Evolutionary conservation across 1,284 basidiomycete species (phyloP).

Genomic region (Trichosporon sp.): DNA sequence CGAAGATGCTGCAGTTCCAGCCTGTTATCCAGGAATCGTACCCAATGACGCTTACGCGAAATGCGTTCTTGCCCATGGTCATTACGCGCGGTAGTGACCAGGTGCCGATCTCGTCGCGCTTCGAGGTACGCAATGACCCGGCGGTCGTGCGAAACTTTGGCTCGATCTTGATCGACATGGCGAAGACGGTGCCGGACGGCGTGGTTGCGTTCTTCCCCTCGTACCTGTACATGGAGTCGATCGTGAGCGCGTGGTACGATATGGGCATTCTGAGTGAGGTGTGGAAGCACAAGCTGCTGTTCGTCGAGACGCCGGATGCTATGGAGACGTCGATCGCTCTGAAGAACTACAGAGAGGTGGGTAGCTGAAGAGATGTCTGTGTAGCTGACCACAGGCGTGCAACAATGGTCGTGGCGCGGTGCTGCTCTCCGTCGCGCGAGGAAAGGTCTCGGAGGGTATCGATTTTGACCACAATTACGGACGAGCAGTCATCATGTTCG

Average conservation of each 20-base stretch:
- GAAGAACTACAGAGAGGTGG: constrained; percentile 89
- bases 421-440: constrained; percentile 91
- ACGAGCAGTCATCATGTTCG: constrained; percentile 99
- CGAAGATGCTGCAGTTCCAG: constrained; percentile 98
- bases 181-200: constrained; percentile 97
- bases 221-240: constrained; percentile 99
- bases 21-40: constrained; percentile 97
- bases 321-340: constrained; percentile 97
- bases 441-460: constrained; percentile 99
- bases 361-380: constrained; percentile 26
- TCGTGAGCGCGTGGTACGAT: constrained; percentile 99
- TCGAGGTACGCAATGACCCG: constrained; percentile 98
- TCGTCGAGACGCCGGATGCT: constrained; percentile 98
- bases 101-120: constrained; percentile 96
- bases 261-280: constrained; percentile 99
- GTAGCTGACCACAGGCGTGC: constrained; percentile 63
- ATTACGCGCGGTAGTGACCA: constrained; percentile 98
- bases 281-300: constrained; percentile 99
- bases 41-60: constrained; percentile 94
- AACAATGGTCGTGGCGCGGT: constrained; percentile 98
- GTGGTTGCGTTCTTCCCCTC: constrained; percentile 99
- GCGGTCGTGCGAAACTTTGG: constrained; percentile 99
- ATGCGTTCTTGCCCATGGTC: constrained; percentile 96
- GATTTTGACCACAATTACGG: constrained; percentile 99
- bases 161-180: constrained; percentile 95